Percentiles rank a stretch among this genome's conserved stretches.
Evolutionary conservation across 345 rosid genomes (phyloP).

Genomic region (Salix brachista): DNA sequence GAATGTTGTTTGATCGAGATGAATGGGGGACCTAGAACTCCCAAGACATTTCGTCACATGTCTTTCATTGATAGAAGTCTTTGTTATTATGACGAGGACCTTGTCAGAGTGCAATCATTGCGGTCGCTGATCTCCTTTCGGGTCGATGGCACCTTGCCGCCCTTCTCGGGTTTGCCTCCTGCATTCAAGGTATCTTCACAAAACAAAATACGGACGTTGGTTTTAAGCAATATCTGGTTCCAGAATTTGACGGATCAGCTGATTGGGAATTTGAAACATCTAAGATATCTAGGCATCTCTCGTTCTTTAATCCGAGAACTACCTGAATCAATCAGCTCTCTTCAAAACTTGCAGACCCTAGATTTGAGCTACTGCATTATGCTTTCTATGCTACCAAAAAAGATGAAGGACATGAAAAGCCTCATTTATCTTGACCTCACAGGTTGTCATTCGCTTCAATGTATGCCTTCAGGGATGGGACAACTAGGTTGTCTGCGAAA

Average conservation of each 20-base stretch:
- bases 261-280: slow-evolving; percentile 19
- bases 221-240: fast-evolving
- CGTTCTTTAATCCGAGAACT: neutral
- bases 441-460: neutral
- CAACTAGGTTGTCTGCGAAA: slow-evolving; percentile 2
- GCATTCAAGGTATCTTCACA: no score
- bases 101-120: neutral
- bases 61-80: no score
- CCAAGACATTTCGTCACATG: neutral
- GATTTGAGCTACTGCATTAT: neutral
- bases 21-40: neutral
- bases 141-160: no score
- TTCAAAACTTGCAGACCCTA: slow-evolving; percentile 20
- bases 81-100: neutral
- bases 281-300: slow-evolving; percentile 20
- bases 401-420: slow-evolving; percentile 1
- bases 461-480: slow-evolving; percentile 7
- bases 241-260: neutral
- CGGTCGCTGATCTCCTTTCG: neutral
- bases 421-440: neutral
- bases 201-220: no score
- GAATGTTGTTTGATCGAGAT: neutral
- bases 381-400: neutral
- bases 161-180: no score
- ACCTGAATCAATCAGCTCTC: slow-evolving; percentile 15